These are phyloP conservation scores for thale cress (Arabidopsis thaliana) DNA, from an alignment of 345 rosid genomes.

Conservation along the genomic window DNA sequence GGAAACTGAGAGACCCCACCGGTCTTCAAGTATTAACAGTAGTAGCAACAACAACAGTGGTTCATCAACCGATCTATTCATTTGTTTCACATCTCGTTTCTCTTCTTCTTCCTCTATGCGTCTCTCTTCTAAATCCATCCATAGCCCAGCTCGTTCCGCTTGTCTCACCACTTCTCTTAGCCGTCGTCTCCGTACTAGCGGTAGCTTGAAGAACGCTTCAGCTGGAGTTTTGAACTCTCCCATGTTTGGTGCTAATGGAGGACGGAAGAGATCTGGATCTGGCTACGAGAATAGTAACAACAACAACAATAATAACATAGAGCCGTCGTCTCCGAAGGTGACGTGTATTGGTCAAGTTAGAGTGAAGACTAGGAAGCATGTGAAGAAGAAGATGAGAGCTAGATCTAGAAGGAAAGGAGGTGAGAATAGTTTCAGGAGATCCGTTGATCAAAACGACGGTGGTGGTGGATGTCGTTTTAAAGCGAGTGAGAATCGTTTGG, in stretches of 20 bases:
- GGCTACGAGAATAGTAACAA: constrained; percentile 44
- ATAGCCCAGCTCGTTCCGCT: constrained; percentile 85
- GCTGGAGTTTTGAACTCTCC: constrained; percentile 82
- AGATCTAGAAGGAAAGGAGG: constrained; percentile 65
- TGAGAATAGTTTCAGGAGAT: constrained; percentile 70
- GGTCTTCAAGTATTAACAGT: constrained; percentile 55
- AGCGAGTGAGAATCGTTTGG: constrained; percentile 62
- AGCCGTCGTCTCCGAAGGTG: constrained; percentile 95
- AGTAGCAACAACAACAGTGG: constrained; percentile 33
- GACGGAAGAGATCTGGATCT: constrained; percentile 67
- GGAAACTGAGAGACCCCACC: constrained; percentile 82
- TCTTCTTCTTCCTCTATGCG: constrained; percentile 93
- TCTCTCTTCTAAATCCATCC: constrained; percentile 57
- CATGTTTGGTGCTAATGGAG: constrained; percentile 67
- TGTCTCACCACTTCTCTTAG: constrained; percentile 85
- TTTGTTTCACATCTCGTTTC: constrained; percentile 85
- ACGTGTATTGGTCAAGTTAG: constrained; percentile 99
- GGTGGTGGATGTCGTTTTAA: constrained; percentile 37
- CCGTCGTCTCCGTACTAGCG: constrained; percentile 69
- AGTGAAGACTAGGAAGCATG: constrained; percentile 93
- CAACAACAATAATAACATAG: constrained; percentile 40
- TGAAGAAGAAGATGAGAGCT: constrained; percentile 71
- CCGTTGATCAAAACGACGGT: constrained; percentile 34
- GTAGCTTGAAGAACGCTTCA: constrained; percentile 62
- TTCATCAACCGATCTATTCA: constrained; percentile 65